These are phyloP conservation scores for Epithele typhae DNA, from an alignment of 768 basidiomycete genomes.

Conservation along the genomic window DNA sequence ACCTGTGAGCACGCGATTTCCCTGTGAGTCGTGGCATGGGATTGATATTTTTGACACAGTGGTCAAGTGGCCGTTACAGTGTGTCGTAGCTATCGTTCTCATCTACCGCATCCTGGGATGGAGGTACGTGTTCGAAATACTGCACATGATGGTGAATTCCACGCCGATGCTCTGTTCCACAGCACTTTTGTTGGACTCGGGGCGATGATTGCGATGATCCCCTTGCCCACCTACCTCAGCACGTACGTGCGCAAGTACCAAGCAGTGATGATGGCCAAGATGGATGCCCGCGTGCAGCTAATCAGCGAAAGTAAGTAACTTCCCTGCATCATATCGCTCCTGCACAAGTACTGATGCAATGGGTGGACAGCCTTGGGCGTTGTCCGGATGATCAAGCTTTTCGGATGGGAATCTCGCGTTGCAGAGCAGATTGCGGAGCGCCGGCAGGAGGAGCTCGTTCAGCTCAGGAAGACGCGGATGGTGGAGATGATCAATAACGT, in stretches of 20 bases:
- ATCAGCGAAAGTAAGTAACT: slow-evolving; percentile 32
- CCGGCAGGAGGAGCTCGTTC: slow-evolving; percentile 55
- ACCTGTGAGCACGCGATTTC: no score
- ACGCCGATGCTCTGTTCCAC: slow-evolving; percentile 6
- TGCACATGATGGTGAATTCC: no score
- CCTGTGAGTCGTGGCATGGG: no score
- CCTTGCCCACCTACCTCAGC: slow-evolving; percentile 39
- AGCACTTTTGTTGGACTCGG: slow-evolving; percentile 39
- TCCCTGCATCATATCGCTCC: no score
- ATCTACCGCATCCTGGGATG: slow-evolving; percentile 45
- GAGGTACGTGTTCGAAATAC: slow-evolving; percentile 28
- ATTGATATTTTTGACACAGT: no score
- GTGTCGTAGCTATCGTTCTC: slow-evolving; percentile 33
- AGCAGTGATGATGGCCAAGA: slow-evolving; percentile 26
- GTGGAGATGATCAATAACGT: slow-evolving; percentile 43
- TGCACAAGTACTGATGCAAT: no score
- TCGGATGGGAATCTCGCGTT: slow-evolving; percentile 42
- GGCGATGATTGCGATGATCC: slow-evolving; percentile 34
- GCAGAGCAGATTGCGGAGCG: slow-evolving; percentile 46
- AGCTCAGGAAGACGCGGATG: slow-evolving; percentile 47
- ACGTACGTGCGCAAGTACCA: slow-evolving; percentile 34
- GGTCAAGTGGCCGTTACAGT: slow-evolving; percentile 34
- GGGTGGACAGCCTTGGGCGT: slow-evolving; percentile 25
- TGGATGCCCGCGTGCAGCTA: slow-evolving; percentile 37
- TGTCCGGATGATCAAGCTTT: slow-evolving; percentile 45